Conservation (phyloP, 768 basidiomycete species). For the Russula compacta region DNA sequence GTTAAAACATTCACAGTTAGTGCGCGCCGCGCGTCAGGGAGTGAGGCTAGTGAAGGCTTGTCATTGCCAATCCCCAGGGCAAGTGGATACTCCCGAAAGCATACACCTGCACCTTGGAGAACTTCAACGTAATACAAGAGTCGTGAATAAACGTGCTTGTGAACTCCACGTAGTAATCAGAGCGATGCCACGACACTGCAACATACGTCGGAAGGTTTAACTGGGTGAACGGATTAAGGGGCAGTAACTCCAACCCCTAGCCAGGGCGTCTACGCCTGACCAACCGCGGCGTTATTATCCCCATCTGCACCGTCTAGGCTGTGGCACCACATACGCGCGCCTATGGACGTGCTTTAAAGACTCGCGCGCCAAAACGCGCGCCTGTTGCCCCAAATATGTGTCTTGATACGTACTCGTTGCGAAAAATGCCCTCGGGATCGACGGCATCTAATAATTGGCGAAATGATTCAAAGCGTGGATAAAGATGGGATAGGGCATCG, state of each 20-base stretch:
- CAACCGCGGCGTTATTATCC: slow-evolving; percentile 1
- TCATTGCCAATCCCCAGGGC: not conserved
- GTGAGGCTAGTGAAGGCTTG: not conserved
- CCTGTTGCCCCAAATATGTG: slow-evolving; percentile 65
- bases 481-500: slow-evolving; percentile 50
- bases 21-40: not conserved
- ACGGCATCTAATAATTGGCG: slow-evolving; percentile 51
- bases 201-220: not conserved
- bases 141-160: not conserved
- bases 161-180: not conserved
- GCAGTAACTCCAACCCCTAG: not conserved
- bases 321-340: slow-evolving; percentile 1
- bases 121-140: not conserved
- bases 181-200: not conserved
- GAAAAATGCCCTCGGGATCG: slow-evolving; percentile 71
- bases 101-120: not conserved
- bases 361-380: slow-evolving; percentile 32
- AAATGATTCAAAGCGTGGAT: slow-evolving; percentile 80
- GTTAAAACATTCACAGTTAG: not conserved
- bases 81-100: not conserved
- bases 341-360: slow-evolving; percentile 37
- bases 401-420: slow-evolving; percentile 82
- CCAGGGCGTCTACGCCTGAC: not conserved
- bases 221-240: not conserved
- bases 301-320: slow-evolving; percentile 1